These are phyloP conservation scores for Tolypocladium inflatum DNA, from an alignment of 2,329 filamentous ascomycete species.

Conservation along the genomic window DNA sequence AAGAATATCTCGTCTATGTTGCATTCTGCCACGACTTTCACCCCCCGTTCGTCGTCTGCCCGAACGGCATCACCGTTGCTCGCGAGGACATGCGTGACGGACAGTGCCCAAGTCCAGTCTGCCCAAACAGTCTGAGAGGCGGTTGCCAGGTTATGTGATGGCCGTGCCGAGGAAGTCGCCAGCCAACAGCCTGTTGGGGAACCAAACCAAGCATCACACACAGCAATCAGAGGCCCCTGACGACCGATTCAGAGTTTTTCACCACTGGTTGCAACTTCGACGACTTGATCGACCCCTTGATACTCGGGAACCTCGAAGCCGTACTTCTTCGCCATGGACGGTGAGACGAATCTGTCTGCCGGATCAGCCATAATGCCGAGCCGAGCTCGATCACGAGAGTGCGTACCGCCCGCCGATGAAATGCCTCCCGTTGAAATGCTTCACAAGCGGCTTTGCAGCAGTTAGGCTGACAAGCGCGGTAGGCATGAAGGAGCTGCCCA, in stretches of 20 bases:
- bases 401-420: conserved; percentile 77
- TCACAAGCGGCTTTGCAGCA: conserved; percentile 83
- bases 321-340: conserved; percentile 74
- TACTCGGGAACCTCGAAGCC: conserved; percentile 75
- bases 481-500: conserved; percentile 75
- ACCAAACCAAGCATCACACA: neutral
- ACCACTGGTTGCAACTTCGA: conserved; percentile 53
- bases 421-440: conserved; percentile 76
- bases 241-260: conserved; percentile 39
- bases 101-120: conserved; percentile 48
- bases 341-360: conserved; percentile 61
- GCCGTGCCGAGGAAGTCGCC: neutral
- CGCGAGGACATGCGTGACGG: conserved; percentile 40
- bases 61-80: conserved; percentile 28
- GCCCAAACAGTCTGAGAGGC: conserved; percentile 47
- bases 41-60: conserved; percentile 38
- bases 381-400: conserved; percentile 4
- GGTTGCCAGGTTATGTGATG: conserved; percentile 45
- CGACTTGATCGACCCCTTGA: conserved; percentile 78
- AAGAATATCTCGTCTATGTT: conserved; percentile 49
- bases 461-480: conserved; percentile 76
- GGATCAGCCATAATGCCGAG: conserved; percentile 7
- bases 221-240: neutral
- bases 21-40: conserved; percentile 43
- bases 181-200: neutral